A percentile compares a stretch with the other conserved stretches of the same genome.
These are phyloP conservation scores for Saccharomyces hybrid DNA, from an alignment of 1,139 yeast species.

Conservation along the genomic window DNA sequence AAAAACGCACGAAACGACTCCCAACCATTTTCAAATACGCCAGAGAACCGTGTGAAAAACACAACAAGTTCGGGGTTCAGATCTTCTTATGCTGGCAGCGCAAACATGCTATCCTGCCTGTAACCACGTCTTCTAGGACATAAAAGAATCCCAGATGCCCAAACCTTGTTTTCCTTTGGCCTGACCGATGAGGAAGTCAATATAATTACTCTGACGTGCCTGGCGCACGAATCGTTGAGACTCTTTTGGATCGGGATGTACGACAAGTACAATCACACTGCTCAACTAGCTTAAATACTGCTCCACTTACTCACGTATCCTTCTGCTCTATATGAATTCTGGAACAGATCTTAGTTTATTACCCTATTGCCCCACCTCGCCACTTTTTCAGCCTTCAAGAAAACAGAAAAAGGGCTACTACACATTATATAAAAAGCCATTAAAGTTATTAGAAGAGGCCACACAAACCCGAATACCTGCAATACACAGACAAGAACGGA, in stretches of 20 bases:
- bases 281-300: conserved; percentile 12
- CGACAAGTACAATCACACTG: conserved; percentile 20
- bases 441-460: background rate
- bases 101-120: conserved; percentile 57
- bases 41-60: conserved; percentile 42
- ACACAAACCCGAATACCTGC: background rate
- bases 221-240: conserved; percentile 33
- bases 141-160: conserved; percentile 49
- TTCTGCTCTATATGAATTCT: background rate
- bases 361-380: background rate
- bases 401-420: background rate
- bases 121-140: conserved; percentile 64
- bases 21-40: conserved; percentile 34
- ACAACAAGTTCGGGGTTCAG: conserved; percentile 53
- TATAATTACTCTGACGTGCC: conserved; percentile 37
- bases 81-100: conserved; percentile 62
- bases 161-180: conserved; percentile 47
- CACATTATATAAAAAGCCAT: background rate
- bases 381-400: background rate
- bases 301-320: background rate
- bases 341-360: background rate
- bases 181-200: conserved; percentile 43
- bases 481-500: background rate
- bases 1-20: conserved; percentile 27
- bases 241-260: conserved; percentile 37